These are phyloP conservation scores for Beauveria australis DNA, from an alignment of 2,329 filamentous ascomycete species.

Conservation along the genomic window DNA sequence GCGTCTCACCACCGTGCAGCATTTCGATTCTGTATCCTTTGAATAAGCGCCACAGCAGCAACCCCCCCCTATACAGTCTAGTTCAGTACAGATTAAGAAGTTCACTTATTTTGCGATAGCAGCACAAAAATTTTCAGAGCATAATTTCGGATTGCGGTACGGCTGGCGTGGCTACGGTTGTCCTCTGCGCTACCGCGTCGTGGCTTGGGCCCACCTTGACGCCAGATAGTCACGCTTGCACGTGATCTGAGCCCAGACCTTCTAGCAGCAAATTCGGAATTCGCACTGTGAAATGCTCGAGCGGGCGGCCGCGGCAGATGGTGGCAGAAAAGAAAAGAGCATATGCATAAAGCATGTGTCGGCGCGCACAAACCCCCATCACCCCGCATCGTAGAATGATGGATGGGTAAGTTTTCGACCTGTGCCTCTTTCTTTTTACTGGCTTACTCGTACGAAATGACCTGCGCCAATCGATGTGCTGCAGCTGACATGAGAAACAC, in stretches of 20 bases:
- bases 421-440: not conserved
- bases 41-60: not conserved
- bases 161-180: not conserved
- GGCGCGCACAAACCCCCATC: not conserved
- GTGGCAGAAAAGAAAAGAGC: not conserved
- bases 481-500: not conserved
- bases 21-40: not conserved
- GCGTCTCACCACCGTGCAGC: slow-evolving; percentile 5
- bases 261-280: not conserved
- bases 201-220: not conserved
- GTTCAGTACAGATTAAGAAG: not conserved
- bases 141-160: not conserved
- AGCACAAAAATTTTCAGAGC: not conserved
- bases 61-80: not conserved
- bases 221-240: not conserved
- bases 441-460: not conserved
- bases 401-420: too few species aligned
- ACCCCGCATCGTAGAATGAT: not conserved
- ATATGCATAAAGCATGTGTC: not conserved
- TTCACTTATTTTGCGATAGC: not conserved
- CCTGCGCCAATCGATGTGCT: not conserved
- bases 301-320: not conserved
- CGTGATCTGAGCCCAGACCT: not conserved
- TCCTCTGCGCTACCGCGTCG: not conserved
- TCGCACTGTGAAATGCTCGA: not conserved